Evolutionary conservation across 2,329 filamentous ascomycete species (phyloP), one percentile per base, ranked within the genome.

Genomic region (Dactylellina parvicollis): DNA sequence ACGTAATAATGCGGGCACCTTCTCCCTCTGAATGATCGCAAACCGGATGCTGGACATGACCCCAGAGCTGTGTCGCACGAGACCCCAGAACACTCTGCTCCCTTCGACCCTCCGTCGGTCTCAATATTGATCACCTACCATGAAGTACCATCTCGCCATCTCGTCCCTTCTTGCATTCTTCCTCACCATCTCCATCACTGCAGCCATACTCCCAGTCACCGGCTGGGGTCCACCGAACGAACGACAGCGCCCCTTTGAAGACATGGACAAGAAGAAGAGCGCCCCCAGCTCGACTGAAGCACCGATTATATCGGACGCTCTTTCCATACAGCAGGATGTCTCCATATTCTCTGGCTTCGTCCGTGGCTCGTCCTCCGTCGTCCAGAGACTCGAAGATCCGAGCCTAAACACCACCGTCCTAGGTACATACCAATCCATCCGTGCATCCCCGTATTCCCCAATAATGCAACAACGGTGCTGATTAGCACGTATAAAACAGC

Each of bases 401-500:
- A 14, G 38, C 28, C 55, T 62, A 24, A 74, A 74, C n/a, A 69
- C 70, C 22, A 74, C 70, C 32, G 56, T 74, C 12, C 40, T 74
- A 64, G 70, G 70, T 74, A 57, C 24, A 18, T 64, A 40, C 9
- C 28, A n/a, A 26, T 40, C 10, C 44, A 46, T 7, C 14, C 16
- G 1, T 40, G 9, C 40, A 18, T 30, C 5, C 3, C 12, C 10
- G 18, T 9, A 4, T 22, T 3, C n/a, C 7, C 14, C 34, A 22
- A 34, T 12, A 34, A 38, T 24, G 4, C 24, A 49, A 32, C 5
- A 16, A 36, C 20, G 4, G 22, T 8, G 20, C 50, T 32, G 10
- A 56, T 34, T 8, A 42, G 10, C 32, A 34, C n/a, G 7, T 28
- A 10, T 4, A 12, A n/a, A 54, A 50, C 22, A 74, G 94, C 93